These are phyloP conservation scores for Lentinula sp. DNA, from an alignment of 768 basidiomycete species.

Conservation along the genomic window DNA sequence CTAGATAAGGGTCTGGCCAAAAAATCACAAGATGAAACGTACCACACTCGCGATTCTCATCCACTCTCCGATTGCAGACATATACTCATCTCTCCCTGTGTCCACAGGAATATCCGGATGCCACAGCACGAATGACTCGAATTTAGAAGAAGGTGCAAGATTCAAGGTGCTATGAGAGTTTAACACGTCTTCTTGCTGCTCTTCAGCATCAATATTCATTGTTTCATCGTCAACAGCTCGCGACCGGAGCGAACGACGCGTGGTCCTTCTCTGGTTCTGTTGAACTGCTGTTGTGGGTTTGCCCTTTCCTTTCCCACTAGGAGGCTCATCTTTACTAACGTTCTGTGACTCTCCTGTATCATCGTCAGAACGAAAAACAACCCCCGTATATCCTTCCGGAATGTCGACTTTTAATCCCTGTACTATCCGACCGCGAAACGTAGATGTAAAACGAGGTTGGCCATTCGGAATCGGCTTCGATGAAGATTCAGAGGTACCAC, in stretches of 20 bases:
- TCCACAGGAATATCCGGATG: constrained; percentile 67
- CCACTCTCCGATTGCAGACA: constrained; percentile 68
- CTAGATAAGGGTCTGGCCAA: not conserved
- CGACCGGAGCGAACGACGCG: constrained; percentile 18
- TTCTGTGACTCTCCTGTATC: constrained; percentile 11
- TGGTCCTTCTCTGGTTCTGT: constrained; percentile 5
- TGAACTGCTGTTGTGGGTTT: not conserved
- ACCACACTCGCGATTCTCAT: constrained; percentile 59
- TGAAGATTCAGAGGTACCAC: constrained; percentile 2
- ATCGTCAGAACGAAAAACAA: constrained; percentile 42
- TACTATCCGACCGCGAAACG: constrained; percentile 72
- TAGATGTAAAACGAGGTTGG: constrained; percentile 41
- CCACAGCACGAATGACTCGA: constrained; percentile 72
- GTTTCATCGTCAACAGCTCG: constrained; percentile 16
- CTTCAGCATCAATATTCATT: constrained; percentile 20
- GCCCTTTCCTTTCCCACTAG: constrained; percentile 11
- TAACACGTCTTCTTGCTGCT: constrained; percentile 20
- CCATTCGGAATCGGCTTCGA: not conserved
- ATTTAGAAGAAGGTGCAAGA: constrained; percentile 40
- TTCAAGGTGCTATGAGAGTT: constrained; percentile 15
- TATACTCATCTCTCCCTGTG: constrained; percentile 66
- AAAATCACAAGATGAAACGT: constrained; percentile 10
- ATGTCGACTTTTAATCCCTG: constrained; percentile 59
- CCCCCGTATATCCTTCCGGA: constrained; percentile 62
- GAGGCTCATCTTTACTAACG: constrained; percentile 8